Evolutionary conservation across 768 basidiomycete genomes (phyloP).

Genomic region (Xanthoconium purpureum): DNA sequence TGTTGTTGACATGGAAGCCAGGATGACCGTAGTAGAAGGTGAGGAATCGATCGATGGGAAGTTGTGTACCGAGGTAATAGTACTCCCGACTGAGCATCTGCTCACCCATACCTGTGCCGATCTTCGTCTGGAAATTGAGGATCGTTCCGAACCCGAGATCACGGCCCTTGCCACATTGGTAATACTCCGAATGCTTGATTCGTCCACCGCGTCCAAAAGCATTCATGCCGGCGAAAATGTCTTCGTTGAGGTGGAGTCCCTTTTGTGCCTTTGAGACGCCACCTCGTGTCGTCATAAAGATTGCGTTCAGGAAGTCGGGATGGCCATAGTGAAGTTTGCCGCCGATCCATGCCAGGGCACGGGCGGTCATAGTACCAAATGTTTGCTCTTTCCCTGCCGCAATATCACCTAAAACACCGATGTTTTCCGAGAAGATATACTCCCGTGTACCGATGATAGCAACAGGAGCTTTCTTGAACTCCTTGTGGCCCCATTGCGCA

Average conservation of each 20-base stretch:
- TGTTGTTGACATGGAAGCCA: conserved; percentile 99
- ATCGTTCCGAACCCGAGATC: conserved; percentile 99
- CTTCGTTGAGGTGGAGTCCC: conserved; percentile 96
- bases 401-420: conserved; percentile 97
- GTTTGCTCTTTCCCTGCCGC: conserved; percentile 99
- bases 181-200: conserved; percentile 99
- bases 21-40: conserved; percentile 99
- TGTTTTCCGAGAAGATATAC: conserved; percentile 99
- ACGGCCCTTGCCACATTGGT: conserved; percentile 98
- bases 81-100: conserved; percentile 99
- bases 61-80: conserved; percentile 96
- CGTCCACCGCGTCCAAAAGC: conserved; percentile 97
- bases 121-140: conserved; percentile 99
- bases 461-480: conserved; percentile 86
- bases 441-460: conserved; percentile 98
- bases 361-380: conserved; percentile 97
- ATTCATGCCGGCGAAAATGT: conserved; percentile 99
- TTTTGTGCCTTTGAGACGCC: conserved; percentile 99
- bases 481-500: conserved; percentile 92
- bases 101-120: conserved; percentile 99
- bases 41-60: conserved; percentile 97
- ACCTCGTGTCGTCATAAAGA: conserved; percentile 98
- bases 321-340: conserved; percentile 99
- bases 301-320: conserved; percentile 97
- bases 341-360: conserved; percentile 94